Evolutionary conservation across 306 rosid species (phyloP).

Genomic region (Lablab purpureus): DNA sequence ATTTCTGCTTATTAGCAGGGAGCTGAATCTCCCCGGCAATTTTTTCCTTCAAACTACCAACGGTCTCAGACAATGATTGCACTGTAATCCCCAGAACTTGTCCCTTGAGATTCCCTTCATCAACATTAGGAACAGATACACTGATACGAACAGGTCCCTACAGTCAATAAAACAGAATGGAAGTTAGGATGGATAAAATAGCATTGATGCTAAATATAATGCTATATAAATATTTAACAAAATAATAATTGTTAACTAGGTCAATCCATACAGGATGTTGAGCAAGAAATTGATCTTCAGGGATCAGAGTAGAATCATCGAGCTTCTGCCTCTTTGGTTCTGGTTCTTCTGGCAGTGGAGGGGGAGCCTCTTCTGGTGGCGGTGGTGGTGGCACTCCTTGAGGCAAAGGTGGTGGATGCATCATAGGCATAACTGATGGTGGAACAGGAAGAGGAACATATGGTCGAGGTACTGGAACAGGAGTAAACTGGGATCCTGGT

Average conservation of each 20-base stretch:
- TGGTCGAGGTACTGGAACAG: constrained; percentile 64
- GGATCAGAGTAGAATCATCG: constrained; percentile 82
- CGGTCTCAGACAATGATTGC: constrained; percentile 86
- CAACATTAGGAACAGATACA: constrained; percentile 83
- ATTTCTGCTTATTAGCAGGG: constrained; percentile 97
- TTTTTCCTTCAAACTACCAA: constrained; percentile 89
- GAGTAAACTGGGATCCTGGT: constrained; percentile 89
- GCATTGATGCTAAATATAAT: background rate
- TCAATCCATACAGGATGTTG: constrained; percentile 72
- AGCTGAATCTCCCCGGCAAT: constrained; percentile 97
- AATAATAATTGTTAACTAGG: constrained; percentile 6
- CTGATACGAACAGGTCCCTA: constrained; percentile 82
- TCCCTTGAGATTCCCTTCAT: constrained; percentile 94
- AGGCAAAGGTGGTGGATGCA: constrained; percentile 89
- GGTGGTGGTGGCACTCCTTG: constrained; percentile 89
- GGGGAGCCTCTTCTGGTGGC: constrained; percentile 97
- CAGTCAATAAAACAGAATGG: constrained; percentile 32
- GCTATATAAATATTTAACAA: background rate
- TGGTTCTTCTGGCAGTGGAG: constrained; percentile 95
- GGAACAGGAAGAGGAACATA: constrained; percentile 63
- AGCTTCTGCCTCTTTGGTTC: constrained; percentile 93
- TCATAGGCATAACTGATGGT: constrained; percentile 75
- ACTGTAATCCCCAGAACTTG: constrained; percentile 83
- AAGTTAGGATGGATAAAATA: constrained; percentile 12
- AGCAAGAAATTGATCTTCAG: constrained; percentile 92